These are phyloP conservation scores for Populus alba DNA, from an alignment of 345 rosid genomes.

Conservation along the genomic window DNA sequence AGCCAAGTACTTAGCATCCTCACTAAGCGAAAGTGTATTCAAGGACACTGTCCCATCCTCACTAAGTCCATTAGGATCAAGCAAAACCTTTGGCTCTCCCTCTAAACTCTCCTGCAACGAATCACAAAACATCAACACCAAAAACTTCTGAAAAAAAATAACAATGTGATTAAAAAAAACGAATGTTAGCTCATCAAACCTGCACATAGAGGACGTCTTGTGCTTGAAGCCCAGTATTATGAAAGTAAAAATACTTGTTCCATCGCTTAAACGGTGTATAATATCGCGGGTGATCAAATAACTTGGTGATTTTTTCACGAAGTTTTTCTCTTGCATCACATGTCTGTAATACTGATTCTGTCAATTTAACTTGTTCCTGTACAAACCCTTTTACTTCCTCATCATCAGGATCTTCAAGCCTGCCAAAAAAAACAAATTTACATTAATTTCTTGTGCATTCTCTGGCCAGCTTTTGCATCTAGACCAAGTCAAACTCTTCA, in stretches of 20 bases:
- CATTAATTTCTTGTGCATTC: not conserved
- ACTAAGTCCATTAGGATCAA: slow-evolving; percentile 83
- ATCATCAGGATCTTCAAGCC: slow-evolving; percentile 91
- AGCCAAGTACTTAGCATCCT: slow-evolving; percentile 74
- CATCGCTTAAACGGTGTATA: slow-evolving; percentile 63
- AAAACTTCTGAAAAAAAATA: not conserved
- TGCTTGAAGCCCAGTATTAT: slow-evolving; percentile 87
- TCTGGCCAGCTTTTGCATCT: not conserved
- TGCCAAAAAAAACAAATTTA: slow-evolving; percentile 8
- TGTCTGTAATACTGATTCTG: slow-evolving; percentile 53
- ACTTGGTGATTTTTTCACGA: slow-evolving; percentile 53
- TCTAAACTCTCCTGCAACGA: slow-evolving; percentile 59
- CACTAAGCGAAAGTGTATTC: slow-evolving; percentile 47
- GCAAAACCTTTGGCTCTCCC: slow-evolving; percentile 64
- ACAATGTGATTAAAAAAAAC: not conserved
- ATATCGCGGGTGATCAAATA: slow-evolving; percentile 81
- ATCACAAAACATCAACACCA: not conserved
- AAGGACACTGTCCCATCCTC: slow-evolving; percentile 83
- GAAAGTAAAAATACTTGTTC: slow-evolving; percentile 69
- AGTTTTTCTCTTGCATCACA: slow-evolving; percentile 63
- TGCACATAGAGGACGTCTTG: slow-evolving; percentile 72
- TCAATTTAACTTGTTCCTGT: slow-evolving; percentile 57
- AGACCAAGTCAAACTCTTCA: not conserved
- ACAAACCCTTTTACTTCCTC: slow-evolving; percentile 78
- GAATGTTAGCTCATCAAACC: slow-evolving; percentile 29